A percentile compares a stretch with the other conserved stretches of the same genome.
phyloP scores from a whole-genome alignment of 225 moss, liverwort and hornwort species.

The Bryoerythrophyllum caledonicum region DNA sequence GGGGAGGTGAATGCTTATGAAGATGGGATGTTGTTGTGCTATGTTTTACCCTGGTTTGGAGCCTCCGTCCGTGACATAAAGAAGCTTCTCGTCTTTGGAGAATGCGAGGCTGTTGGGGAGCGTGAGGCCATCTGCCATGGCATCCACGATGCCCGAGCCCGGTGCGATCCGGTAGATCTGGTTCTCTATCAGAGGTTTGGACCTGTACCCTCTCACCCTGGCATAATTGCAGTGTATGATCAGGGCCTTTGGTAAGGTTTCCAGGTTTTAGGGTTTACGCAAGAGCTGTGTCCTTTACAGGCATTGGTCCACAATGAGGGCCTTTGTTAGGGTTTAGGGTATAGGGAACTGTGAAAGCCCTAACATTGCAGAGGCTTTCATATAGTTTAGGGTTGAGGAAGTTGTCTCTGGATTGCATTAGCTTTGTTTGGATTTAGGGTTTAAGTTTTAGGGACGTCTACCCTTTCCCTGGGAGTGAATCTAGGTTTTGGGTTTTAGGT shows the following conservation, averaged over 20 bases:
- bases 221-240: not conserved
- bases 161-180: constrained; percentile 24
- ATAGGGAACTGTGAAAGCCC: no score
- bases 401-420: not conserved
- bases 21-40: not conserved
- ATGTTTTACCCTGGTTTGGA: constrained; percentile 19
- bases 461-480: no score
- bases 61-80: constrained; percentile 53
- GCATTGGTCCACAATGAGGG: not conserved
- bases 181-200: constrained; percentile 33
- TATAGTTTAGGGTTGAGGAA: not conserved
- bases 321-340: no score
- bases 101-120: constrained; percentile 59
- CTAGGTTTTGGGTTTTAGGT: no score
- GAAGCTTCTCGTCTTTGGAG: constrained; percentile 48
- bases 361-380: not conserved
- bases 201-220: constrained; percentile 34
- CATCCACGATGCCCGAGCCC: constrained; percentile 44
- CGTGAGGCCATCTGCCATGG: constrained; percentile 37
- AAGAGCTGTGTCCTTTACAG: not conserved
- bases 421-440: no score
- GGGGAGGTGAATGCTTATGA: not conserved
- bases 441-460: no score
- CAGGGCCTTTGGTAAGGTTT: not conserved
- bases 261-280: not conserved